Evolutionary conservation across 805 yeast species (phyloP).

Genomic region (Cyberlindnera galapagoensis): DNA sequence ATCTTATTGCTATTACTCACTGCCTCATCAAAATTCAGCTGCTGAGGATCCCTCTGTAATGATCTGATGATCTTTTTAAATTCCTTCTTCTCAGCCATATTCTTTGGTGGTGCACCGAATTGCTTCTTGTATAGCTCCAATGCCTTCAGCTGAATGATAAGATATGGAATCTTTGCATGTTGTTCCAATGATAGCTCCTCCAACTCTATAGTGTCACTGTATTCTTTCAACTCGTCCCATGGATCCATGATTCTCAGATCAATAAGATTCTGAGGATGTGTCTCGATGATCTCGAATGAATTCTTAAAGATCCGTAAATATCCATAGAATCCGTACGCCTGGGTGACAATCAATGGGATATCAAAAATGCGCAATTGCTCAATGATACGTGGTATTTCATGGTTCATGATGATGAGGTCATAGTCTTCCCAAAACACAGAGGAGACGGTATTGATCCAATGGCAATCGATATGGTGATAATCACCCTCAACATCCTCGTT

Average conservation of each 20-base stretch:
- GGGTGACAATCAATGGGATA: conserved; percentile 50
- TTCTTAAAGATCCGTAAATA: conserved; percentile 47
- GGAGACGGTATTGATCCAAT: conserved; percentile 9
- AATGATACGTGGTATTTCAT: conserved; percentile 25
- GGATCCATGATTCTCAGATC: conserved; percentile 66
- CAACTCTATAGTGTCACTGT: conserved; percentile 45
- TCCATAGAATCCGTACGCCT: conserved; percentile 62
- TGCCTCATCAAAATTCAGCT: conserved; percentile 47
- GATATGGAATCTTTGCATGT: conserved; percentile 64
- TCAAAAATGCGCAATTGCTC: conserved; percentile 33
- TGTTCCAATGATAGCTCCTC: conserved; percentile 31
- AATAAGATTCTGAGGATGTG: conserved; percentile 57
- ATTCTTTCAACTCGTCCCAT: conserved; percentile 60
- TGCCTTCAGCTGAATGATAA: conserved; percentile 53
- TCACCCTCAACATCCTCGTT: conserved; percentile 46
- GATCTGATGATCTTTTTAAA: conserved; percentile 32
- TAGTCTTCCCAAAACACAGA: conserved; percentile 39
- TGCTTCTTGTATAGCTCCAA: conserved; percentile 33
- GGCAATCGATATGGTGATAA: conserved; percentile 6
- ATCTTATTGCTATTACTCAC: conserved; percentile 37
- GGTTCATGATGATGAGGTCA: conserved; percentile 42
- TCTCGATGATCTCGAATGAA: conserved; percentile 59
- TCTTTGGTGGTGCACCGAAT: conserved; percentile 27
- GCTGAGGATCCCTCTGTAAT: conserved; percentile 32
- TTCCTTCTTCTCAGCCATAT: conserved; percentile 34